Percentiles rank a stretch among this genome's conserved stretches.
Conservation (phyloP, 768 basidiomycete species). For the Lanmaoa rubissima region DNA sequence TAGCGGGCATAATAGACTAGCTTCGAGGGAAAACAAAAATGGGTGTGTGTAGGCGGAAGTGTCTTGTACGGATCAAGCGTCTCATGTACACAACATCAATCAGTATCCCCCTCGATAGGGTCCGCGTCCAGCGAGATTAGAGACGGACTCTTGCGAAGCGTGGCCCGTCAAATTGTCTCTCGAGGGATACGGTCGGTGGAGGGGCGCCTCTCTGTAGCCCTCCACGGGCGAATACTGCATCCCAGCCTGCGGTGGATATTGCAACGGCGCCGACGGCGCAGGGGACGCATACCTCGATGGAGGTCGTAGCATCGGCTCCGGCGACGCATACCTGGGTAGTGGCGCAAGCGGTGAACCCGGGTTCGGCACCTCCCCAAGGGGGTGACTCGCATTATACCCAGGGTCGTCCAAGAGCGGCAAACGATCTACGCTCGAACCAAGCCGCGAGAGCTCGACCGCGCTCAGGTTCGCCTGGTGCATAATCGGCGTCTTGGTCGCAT, state of each 20-base stretch:
- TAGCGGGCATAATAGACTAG: conserved; percentile 14
- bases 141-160: conserved; percentile 18
- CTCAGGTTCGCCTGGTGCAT: conserved; percentile 27
- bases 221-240: conserved; percentile 29
- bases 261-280: conserved; percentile 39
- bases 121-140: conserved; percentile 34
- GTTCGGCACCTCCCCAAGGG: conserved; percentile 6
- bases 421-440: conserved; percentile 51
- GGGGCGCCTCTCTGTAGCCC: conserved; percentile 55
- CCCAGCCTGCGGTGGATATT: conserved; percentile 36
- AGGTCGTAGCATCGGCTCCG: conserved; percentile 14
- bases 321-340: conserved; percentile 26
- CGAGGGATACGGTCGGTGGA: conserved; percentile 52
- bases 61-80: neutral
- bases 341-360: conserved; percentile 16
- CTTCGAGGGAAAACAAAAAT: neutral
- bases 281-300: conserved; percentile 33
- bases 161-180: conserved; percentile 14
- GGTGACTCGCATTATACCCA: conserved; percentile 6
- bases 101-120: conserved; percentile 24
- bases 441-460: conserved; percentile 53
- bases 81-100: neutral
- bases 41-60: too few species aligned
- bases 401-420: conserved; percentile 54
- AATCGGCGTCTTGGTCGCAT: conserved; percentile 50